Evolutionary conservation across 768 basidiomycete genomes (phyloP).

Genomic region (Imleria badia): DNA sequence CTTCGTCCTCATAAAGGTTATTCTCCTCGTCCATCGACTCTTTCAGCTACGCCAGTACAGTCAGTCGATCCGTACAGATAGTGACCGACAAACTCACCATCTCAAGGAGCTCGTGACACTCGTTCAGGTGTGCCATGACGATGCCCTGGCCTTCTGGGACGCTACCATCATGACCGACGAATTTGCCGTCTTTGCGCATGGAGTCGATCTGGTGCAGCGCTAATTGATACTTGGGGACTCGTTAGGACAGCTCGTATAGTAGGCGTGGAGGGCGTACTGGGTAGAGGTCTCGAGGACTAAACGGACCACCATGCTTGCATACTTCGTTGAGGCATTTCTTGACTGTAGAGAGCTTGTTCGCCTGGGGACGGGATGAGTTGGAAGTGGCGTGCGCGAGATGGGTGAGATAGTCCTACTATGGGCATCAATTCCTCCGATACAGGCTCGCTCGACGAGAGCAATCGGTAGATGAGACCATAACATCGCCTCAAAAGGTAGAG

Average conservation of each 20-base stretch:
- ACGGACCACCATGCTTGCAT: conserved; percentile 91
- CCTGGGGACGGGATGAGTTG: conserved; percentile 45
- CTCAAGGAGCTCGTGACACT: conserved; percentile 93
- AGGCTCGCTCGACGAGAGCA: conserved; percentile 93
- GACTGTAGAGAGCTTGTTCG: conserved; percentile 94
- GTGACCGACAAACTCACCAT: conserved; percentile 59
- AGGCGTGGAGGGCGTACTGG: conserved; percentile 56
- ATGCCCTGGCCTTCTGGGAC: conserved; percentile 97
- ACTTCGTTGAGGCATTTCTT: conserved; percentile 98
- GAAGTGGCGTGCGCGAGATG: not conserved
- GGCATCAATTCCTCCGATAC: conserved; percentile 99
- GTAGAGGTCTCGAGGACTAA: conserved; percentile 88
- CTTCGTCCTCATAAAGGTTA: conserved; percentile 53
- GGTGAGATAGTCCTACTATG: conserved; percentile 52
- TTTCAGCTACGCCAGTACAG: conserved; percentile 47
- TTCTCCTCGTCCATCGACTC: conserved; percentile 79
- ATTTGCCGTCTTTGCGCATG: conserved; percentile 90
- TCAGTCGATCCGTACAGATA: not conserved
- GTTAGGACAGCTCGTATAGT: conserved; percentile 6
- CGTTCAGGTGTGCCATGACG: conserved; percentile 92
- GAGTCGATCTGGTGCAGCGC: conserved; percentile 95
- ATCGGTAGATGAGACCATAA: conserved; percentile 91
- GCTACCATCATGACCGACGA: conserved; percentile 81
- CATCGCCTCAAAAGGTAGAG: conserved; percentile 92
- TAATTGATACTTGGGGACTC: conserved; percentile 71